Evolutionary conservation across 202 grass and related monocot species (phyloP).

Genomic region (Saccharum hybrid): DNA sequence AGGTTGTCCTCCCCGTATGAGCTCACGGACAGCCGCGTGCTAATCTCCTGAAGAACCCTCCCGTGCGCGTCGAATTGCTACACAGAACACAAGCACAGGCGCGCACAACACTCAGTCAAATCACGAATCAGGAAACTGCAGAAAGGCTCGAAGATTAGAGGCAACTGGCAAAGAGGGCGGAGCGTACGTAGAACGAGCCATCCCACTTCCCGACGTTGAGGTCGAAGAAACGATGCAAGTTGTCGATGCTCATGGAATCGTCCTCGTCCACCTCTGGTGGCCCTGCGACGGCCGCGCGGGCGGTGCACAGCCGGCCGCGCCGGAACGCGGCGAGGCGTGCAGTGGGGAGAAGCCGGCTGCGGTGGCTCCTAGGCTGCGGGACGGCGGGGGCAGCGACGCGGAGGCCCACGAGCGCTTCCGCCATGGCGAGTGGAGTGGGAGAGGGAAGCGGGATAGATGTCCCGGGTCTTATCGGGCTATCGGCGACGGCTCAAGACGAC

Average conservation of each 20-base stretch:
- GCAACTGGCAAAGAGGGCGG: neutral
- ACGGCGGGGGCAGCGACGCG: conserved; percentile 37
- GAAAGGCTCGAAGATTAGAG: neutral
- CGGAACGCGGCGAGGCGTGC: conserved; percentile 32
- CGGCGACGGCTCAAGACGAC: too few species aligned
- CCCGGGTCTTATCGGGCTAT: neutral
- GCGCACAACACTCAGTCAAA: neutral
- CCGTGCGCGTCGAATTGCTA: conserved; percentile 93
- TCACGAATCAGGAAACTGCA: neutral
- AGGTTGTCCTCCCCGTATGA: conserved; percentile 85
- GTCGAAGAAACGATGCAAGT: conserved; percentile 71
- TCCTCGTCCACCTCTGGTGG: conserved; percentile 56
- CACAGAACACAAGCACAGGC: neutral
- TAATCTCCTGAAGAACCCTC: conserved; percentile 65
- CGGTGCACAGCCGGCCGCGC: conserved; percentile 27
- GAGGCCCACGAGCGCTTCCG: conserved; percentile 53
- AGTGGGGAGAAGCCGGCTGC: neutral
- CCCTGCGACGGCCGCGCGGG: conserved; percentile 50
- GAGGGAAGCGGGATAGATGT: neutral
- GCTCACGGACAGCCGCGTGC: conserved; percentile 75
- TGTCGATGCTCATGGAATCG: conserved; percentile 77
- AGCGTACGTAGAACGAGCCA: conserved; percentile 73
- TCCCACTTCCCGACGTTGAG: conserved; percentile 92
- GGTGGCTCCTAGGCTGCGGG: conserved; percentile 5
- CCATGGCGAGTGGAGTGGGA: conserved; percentile 52